Base-by-base conservation (phyloP, 768 basidiomycete species). In the Psilocybe cubensis region DNA sequence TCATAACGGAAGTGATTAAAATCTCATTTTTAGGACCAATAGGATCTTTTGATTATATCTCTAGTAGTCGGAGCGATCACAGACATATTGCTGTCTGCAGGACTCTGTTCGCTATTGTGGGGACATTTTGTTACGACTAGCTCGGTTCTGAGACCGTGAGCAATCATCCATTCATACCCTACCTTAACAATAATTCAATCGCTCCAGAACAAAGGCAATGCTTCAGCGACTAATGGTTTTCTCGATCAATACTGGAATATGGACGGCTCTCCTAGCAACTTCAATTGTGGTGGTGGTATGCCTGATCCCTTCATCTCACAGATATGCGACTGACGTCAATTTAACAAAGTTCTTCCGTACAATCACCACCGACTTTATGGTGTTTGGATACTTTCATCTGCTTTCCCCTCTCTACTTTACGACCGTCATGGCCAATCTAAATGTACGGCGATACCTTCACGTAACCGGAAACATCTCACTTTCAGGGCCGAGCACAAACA, bases 311-410 rank as follows among this genome's bases (percentile, higher is more conserved):
- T 28, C 10, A 38, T 27, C 4, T 11, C 12, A 3, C 12, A 23
- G 3, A 12, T 40, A 4, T 18, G 3, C 27, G 23, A 0, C 28
- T 18, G 8, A 27, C 18, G 24, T 33, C 25, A 7, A 40, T 7
- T 3, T 20, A 9, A 56, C 11, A 10, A n/a, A 56, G 55, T 56
- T 56, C 41, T 41, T 56, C 14, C 55, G 55, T 20, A 56, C 55
- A 18, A 20, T 49, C 27, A 51, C 48, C 7, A 21, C 47, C n/a
- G 55, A 56, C 24, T 56, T 49, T 21, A 56, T 56, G 55, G 48
- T 56, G 20, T 56, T 56, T 20, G 47, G 47, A 14, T 56, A 56
- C 38, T 56, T 56, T 29, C 55, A 56, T 17, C 47, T 56, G 12
- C 47, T 56, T 27, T 56, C 55, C 2, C 55, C 55, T 3, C 47